Evolutionary conservation across 768 basidiomycete species (phyloP), one percentile per base, ranked within the genome.

Genomic region (Cystofilobasidium capitatum): DNA sequence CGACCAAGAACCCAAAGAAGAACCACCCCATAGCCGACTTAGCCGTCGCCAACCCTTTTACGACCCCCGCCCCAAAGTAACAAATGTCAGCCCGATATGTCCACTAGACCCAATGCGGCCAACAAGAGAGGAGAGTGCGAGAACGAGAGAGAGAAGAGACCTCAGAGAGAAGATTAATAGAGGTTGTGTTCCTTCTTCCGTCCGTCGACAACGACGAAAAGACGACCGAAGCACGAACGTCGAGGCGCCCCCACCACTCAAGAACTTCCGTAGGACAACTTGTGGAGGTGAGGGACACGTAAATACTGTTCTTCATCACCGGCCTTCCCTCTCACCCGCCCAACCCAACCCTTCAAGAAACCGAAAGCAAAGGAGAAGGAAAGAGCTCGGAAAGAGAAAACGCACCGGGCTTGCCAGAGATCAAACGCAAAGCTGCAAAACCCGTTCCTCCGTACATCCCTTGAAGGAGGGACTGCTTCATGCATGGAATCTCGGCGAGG

Each of bases 91-190:
- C 13, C 35, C 33, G 36, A 58, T 26, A 37, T 16, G 26, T 33
- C 26, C 16, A 35, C 33, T 17, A 2, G 17, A 61, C 26, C 42
- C 26, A 45, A 17, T 26, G 63, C 13, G 51, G 9, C 8, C 7
- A 40, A 44, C 12, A 37, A 29, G 36, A 55, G 62, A 42, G 16
- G 47, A 26, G 36, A 29, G 14, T 36, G 31, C 33, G 61, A 13
- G 35, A 26, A 24, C 29, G 29, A 57, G 51, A 4, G 51, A 40
- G 36, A 17, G 31, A 12, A 14, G 29, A 33, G 29, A 39, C 31
- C 51, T 64, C 63, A 64, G 63, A 64, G 63, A 64, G 63, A 64
- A 64, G 63, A 64, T 64, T 64, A 57, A 42, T 39, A 40, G 20
- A 45, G 61, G 26, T 29, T 64, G 44, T 62, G 44, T 45, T 64